Conservation (phyloP, 306 rosid species). For the Cajanus cajan region DNA sequence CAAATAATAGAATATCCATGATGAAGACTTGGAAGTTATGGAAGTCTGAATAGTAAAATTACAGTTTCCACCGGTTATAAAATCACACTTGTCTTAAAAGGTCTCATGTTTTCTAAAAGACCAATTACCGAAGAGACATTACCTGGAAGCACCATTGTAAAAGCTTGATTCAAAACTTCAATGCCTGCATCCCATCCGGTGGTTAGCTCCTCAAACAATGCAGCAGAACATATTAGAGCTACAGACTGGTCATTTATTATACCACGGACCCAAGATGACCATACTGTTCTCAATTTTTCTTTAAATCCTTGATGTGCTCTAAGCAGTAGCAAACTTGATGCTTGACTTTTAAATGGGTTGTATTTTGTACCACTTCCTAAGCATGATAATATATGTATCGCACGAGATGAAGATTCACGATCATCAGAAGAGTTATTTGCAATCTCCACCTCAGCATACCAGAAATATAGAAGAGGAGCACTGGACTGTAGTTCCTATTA, state of each 20-base stretch:
- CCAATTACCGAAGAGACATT: constrained; percentile 23
- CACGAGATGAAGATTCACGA: constrained; percentile 51
- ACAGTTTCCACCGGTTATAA: neutral
- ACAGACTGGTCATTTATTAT: constrained; percentile 71
- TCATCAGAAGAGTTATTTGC: constrained; percentile 37
- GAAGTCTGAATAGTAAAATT: neutral
- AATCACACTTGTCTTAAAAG: neutral
- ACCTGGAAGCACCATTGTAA: constrained; percentile 96
- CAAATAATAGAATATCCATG: constrained; percentile 3
- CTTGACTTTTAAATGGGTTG: constrained; percentile 65
- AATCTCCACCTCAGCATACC: constrained; percentile 95
- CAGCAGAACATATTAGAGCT: constrained; percentile 75
- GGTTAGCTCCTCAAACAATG: constrained; percentile 85
- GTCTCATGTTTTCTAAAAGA: constrained; percentile 2
- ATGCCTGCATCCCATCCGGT: constrained; percentile 67
- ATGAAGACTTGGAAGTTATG: constrained; percentile 14
- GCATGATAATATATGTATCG: constrained; percentile 75
- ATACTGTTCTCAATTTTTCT: constrained; percentile 65
- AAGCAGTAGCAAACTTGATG: constrained; percentile 74
- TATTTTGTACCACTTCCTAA: constrained; percentile 73
- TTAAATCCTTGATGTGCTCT: constrained; percentile 93
- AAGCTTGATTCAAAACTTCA: constrained; percentile 82
- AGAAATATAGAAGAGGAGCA: constrained; percentile 75
- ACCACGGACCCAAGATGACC: constrained; percentile 75
- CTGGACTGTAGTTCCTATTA: constrained; percentile 65